Base-by-base conservation (phyloP, 805 yeast species). In the Candida nonsorbophila region DNA sequence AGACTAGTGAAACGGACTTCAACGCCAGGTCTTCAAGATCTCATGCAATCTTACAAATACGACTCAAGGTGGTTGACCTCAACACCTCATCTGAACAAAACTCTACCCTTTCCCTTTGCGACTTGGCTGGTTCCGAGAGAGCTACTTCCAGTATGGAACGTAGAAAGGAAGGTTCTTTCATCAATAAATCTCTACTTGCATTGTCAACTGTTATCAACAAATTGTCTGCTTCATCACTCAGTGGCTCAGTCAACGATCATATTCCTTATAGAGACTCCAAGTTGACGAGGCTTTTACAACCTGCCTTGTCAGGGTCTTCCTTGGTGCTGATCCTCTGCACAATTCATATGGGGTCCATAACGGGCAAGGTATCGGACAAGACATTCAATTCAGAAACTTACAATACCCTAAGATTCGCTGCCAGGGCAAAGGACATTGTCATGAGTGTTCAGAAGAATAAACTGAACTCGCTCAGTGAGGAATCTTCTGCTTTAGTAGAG, bases 61-160 rank as follows among this genome's bases (percentile, higher is more conserved):
- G 77, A 34, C 49, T 90, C 11, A 61, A 62, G 3, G 52, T 63
- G 4, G 60, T 67, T 2, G 72, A 71, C 49, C 31, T 59, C 8
- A 38, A 46, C 1, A 54, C 62, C 8, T 69, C 66, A 4, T 40
- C 49, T 0, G 69, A 64, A 30, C 58, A 55, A 10, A 55, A 63
- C 21, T 71, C 87, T 20, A 77, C 86, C 0, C 71, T 90, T 18
- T 84, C 90, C 19, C 66, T 90, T 32, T 90, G 97, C 62, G 98
- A 90, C 58, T 69, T 90, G 47, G 98, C 98, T 0, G 98, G 98
- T 16, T 83, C 95, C n/a, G 98, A 90, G 56, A 72, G 83, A 29
- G 95, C 94, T 0, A 67, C 84, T 1, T 58, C 74, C 7, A 79
- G 80, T 44, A 55, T 65, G 1, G 96, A 85, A 48, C 70, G 97